Percentiles rank a stretch among this genome's conserved stretches.
Conservation (phyloP, 2,329 filamentous ascomycete species). For the Piedraia hortae region DNA sequence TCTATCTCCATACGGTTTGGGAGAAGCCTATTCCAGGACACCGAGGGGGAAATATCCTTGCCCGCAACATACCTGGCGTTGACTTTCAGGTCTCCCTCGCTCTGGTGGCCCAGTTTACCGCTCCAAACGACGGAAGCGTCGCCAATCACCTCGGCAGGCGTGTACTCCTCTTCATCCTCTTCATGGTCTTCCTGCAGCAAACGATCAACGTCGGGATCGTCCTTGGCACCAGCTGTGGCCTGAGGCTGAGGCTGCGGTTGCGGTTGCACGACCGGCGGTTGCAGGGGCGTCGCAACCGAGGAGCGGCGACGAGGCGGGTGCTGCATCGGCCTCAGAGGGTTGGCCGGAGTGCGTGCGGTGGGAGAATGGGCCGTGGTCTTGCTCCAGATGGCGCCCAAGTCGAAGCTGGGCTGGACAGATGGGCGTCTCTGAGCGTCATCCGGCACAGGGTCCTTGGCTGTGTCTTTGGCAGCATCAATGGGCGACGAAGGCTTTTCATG, state of each 20-base stretch:
- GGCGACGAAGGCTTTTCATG: conserved; percentile 2
- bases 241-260: conserved; percentile 11
- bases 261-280: not conserved
- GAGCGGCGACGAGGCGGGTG: conserved; percentile 17
- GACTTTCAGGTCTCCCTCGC: conserved; percentile 22
- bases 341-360: conserved; percentile 10
- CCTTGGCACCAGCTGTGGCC: conserved; percentile 28
- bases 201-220: conserved; percentile 73
- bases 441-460: conserved; percentile 1
- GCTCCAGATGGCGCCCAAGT: conserved; percentile 65
- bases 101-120: conserved; percentile 28
- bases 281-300: conserved; percentile 4
- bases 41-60: conserved; percentile 39
- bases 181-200: conserved; percentile 62
- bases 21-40: conserved; percentile 51
- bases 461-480: conserved; percentile 1
- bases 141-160: conserved; percentile 43
- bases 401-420: conserved; percentile 25
- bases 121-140: conserved; percentile 54
- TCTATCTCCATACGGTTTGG: conserved; percentile 42
- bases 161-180: conserved; percentile 56
- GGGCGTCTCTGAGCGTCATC: conserved; percentile 10
- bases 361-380: conserved; percentile 45
- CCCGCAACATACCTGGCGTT: conserved; percentile 66
- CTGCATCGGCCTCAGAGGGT: conserved; percentile 15